A percentile compares a stretch with the other conserved stretches of the same genome.
These are phyloP conservation scores for Noccaea caerulescens DNA, from an alignment of 345 rosid genomes.

Conservation along the genomic window DNA sequence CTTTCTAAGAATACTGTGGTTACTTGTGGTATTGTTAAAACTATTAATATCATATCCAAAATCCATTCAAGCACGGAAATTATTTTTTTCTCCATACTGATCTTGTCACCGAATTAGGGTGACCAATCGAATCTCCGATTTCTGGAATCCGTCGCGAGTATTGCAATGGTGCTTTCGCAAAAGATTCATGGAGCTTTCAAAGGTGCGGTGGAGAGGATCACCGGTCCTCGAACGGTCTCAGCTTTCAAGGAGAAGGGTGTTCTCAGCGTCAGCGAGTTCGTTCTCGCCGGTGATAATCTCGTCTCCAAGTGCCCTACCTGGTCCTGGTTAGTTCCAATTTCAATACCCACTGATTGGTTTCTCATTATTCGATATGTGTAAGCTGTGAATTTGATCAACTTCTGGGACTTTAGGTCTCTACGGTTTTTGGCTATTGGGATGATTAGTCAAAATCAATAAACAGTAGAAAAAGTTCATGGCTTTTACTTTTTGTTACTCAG, in stretches of 20 bases:
- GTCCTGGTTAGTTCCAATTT: slow-evolving; percentile 66
- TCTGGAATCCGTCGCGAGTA: background rate
- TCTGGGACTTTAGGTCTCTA: background rate
- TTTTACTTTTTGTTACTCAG: slow-evolving; percentile 41
- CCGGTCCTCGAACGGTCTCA: slow-evolving; percentile 84
- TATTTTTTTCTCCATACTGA: background rate
- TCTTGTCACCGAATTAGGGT: background rate
- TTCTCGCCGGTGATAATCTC: slow-evolving; percentile 91
- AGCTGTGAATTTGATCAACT: background rate
- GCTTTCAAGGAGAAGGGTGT: slow-evolving; percentile 98
- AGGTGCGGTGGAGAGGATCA: slow-evolving; percentile 87
- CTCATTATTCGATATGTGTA: background rate
- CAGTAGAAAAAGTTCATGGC: background rate
- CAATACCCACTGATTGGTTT: background rate
- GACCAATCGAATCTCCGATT: slow-evolving; percentile 11
- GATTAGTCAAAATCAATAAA: background rate
- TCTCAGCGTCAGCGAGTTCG: slow-evolving; percentile 83
- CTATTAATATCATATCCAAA: slow-evolving; percentile 4
- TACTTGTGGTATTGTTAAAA: background rate
- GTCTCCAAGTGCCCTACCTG: slow-evolving; percentile 97
- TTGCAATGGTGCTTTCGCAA: slow-evolving; percentile 54
- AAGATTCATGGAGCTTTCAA: slow-evolving; percentile 82
- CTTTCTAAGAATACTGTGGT: background rate
- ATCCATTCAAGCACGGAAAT: slow-evolving; percentile 14
- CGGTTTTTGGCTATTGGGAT: background rate